Percentiles rank a stretch among this genome's conserved stretches.
Evolutionary conservation across 2,329 filamentous ascomycete genomes (phyloP).

Genomic region (Talaromyces piceae): DNA sequence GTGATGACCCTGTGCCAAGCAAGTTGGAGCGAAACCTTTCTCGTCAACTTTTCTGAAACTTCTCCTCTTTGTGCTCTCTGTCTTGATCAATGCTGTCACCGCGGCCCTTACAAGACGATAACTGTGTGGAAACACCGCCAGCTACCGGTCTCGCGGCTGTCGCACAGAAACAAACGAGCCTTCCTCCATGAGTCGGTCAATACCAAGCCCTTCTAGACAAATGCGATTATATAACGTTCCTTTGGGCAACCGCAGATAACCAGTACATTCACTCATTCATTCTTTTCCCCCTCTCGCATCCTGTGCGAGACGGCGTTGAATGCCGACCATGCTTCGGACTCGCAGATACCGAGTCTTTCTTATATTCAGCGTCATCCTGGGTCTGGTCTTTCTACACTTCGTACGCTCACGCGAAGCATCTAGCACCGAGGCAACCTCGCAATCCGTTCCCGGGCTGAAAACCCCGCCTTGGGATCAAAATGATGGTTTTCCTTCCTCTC

Average conservation of each 20-base stretch:
- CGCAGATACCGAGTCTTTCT: slow-evolving; percentile 43
- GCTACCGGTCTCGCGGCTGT: neutral
- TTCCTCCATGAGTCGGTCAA: no score
- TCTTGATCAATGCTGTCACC: neutral
- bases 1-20: neutral
- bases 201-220: no score
- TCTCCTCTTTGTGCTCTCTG: neutral
- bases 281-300: neutral
- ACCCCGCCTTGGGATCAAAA: slow-evolving; percentile 4
- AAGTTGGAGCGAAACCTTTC: no score
- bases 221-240: no score
- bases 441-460: slow-evolving; percentile 13
- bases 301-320: no score
- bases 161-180: neutral
- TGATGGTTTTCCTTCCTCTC: slow-evolving; percentile 11
- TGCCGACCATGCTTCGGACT: slow-evolving; percentile 35
- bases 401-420: slow-evolving; percentile 37
- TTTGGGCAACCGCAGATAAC: neutral
- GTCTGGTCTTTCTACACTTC: slow-evolving; percentile 46
- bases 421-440: slow-evolving; percentile 11
- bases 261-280: neutral
- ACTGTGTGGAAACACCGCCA: neutral
- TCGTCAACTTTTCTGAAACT: neutral
- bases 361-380: slow-evolving; percentile 36
- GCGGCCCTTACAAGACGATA: neutral